These are phyloP conservation scores for Trichosporon sp. DNA, from an alignment of 1,284 basidiomycete genomes.

Conservation along the genomic window DNA sequence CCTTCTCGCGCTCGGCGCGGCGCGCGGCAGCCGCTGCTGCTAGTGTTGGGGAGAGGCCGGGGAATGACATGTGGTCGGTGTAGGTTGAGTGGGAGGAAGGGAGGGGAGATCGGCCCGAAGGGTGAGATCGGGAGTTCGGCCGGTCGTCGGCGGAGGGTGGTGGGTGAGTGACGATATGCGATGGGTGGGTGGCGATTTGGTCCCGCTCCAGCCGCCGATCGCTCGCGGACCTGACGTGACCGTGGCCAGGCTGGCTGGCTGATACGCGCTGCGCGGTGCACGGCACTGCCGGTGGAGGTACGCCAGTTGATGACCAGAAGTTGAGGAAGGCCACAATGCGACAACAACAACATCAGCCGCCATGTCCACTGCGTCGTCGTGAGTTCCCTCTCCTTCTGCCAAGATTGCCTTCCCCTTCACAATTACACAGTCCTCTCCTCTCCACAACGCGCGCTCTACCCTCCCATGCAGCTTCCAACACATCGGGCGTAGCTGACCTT, in stretches of 20 bases:
- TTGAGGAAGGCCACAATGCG: background rate
- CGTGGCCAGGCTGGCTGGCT: no score
- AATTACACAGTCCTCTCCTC: no score
- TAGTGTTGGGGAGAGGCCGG: background rate
- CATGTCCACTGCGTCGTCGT: background rate
- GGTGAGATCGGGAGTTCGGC: background rate
- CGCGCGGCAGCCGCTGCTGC: background rate
- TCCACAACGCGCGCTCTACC: no score
- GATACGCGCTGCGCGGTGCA: background rate
- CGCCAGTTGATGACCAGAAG: background rate
- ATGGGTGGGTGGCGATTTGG: background rate
- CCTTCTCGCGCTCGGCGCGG: constrained; percentile 9
- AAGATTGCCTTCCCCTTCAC: background rate
- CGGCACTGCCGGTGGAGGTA: background rate
- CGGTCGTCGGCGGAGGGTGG: no score
- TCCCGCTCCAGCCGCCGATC: background rate
- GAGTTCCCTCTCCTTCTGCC: background rate
- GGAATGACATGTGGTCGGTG: constrained; percentile 23
- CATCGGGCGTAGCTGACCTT: no score
- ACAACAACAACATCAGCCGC: background rate
- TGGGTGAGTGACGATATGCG: no score
- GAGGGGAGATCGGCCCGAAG: background rate
- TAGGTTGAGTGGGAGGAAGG: background rate
- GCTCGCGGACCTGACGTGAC: background rate
- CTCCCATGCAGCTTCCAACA: no score